phyloP scores from a whole-genome alignment of 2,329 filamentous ascomycete species.

The Cladophialophora immunda region DNA sequence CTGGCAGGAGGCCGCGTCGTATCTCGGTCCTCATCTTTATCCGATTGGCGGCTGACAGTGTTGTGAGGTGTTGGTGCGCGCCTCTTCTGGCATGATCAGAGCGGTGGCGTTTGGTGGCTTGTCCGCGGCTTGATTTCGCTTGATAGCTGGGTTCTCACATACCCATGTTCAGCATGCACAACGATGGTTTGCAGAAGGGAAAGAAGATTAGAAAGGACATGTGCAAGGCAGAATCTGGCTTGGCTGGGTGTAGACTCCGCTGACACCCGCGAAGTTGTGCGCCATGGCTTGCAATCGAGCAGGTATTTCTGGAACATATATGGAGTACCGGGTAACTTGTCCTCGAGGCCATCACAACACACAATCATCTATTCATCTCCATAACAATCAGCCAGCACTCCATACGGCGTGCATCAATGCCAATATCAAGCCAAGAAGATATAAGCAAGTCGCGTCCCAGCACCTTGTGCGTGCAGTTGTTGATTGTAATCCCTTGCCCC shows the following conservation, averaged over 20 bases:
- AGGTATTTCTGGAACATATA: slow-evolving; percentile 7
- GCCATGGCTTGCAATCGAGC: slow-evolving; percentile 1
- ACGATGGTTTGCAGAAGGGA: background rate
- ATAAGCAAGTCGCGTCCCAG: background rate
- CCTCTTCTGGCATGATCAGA: background rate
- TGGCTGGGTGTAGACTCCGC: background rate
- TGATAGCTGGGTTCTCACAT: slow-evolving; percentile 6
- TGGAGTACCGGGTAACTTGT: background rate
- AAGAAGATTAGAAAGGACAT: background rate
- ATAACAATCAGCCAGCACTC: background rate
- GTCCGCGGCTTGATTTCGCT: slow-evolving; percentile 15
- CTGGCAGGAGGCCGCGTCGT: slow-evolving; percentile 5
- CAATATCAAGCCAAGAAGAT: background rate
- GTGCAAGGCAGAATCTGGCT: slow-evolving; percentile 6
- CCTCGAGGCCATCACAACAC: background rate
- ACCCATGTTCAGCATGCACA: background rate
- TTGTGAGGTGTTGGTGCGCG: background rate
- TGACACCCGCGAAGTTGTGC: background rate
- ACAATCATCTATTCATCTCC: background rate
- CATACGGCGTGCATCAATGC: background rate
- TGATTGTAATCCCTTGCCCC: background rate
- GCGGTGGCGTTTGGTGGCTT: slow-evolving; percentile 15
- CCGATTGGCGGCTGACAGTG: slow-evolving; percentile 5
- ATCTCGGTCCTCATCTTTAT: background rate
- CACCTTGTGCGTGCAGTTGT: slow-evolving; percentile 8